Evolutionary conservation across 1,284 basidiomycete species (phyloP).

Genomic region (Rhodotorula sp.): DNA sequence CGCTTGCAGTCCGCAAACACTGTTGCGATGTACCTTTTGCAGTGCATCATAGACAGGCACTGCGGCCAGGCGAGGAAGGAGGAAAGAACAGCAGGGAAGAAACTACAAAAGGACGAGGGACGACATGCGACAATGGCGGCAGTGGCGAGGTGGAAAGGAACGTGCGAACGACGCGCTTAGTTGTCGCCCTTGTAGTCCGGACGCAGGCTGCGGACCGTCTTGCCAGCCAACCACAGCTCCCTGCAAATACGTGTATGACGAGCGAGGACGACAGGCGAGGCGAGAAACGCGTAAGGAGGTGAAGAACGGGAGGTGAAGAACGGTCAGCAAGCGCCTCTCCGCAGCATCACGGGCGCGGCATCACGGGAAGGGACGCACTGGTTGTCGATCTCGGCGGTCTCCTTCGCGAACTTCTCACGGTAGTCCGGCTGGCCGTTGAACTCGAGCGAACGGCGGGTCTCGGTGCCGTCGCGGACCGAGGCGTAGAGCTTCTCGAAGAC

Average conservation of each 20-base stretch:
- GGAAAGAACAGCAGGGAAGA: no score
- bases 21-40: not conserved
- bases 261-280: not conserved
- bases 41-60: no score
- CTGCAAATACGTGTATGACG: constrained; percentile 50
- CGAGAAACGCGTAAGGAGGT: not conserved
- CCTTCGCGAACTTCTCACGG: constrained; percentile 88
- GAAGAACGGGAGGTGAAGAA: not conserved
- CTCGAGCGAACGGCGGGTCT: constrained; percentile 95
- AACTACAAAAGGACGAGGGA: not conserved
- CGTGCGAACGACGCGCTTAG: no score
- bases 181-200: constrained; percentile 18
- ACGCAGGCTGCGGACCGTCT: constrained; percentile 56
- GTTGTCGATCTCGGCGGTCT: constrained; percentile 91
- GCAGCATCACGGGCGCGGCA: not conserved
- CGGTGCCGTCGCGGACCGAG: constrained; percentile 89
- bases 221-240: constrained; percentile 96
- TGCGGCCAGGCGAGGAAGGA: no score
- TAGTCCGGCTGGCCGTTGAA: constrained; percentile 93
- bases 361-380: constrained; percentile 53
- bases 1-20: no score
- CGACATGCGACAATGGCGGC: not conserved
- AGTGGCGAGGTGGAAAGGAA: not conserved
- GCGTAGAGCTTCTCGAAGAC: constrained; percentile 94
- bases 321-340: no score